Evolutionary conservation across 768 basidiomycete species (phyloP), one percentile per base, ranked within the genome.

Genomic region (Asterophora lycoperdoides): DNA sequence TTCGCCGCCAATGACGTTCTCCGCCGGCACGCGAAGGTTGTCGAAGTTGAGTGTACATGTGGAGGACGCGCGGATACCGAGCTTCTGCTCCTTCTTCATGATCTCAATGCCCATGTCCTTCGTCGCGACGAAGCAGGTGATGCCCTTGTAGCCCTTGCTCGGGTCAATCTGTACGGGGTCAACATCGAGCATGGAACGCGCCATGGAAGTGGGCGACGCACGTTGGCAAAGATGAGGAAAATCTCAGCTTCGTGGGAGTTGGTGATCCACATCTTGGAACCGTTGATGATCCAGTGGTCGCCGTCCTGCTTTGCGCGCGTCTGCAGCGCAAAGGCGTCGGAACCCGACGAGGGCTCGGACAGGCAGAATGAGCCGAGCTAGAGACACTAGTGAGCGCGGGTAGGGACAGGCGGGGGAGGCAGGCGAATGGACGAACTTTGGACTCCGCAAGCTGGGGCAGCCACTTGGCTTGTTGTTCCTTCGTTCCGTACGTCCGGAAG

Each of bases 201-300:
- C 5, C 2, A 40, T 11, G 23, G 13, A 19, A 18, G 39, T n/a
- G 28, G n/a, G 40, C 20, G 32, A 63, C 80, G 51, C 49, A 93
- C 91, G 53, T 91, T 99, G 44, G 96, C 96, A 53, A 99, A 98
- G 41, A 98, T 89, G 56, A 95, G 83, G 73, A 89, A 89, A 34
- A 94, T 77, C 39, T 93, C 89, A 1, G 92, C 93, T 67, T 94
- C 92, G 50, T 82, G 78, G 0, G 93, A 94, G 68, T 97, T 97
- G 19, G 93, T 95, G 51, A 97, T 96, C 93, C 93, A 96, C 93
- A 95, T 94, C 75, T 99, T 99, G 48, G 91, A 90, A n/a, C 96
- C 96, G 57, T 93, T 94, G 45, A 99, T 64, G 26, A 93, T 71
- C 79, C 86, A 98, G 64, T 85, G 65, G 57, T 87, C 81, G 14